A percentile compares a stretch with the other conserved stretches of the same genome.
phyloP scores from a whole-genome alignment of 371 early-diverging fungal genomes.

The Saksenaea oblongispora region DNA sequence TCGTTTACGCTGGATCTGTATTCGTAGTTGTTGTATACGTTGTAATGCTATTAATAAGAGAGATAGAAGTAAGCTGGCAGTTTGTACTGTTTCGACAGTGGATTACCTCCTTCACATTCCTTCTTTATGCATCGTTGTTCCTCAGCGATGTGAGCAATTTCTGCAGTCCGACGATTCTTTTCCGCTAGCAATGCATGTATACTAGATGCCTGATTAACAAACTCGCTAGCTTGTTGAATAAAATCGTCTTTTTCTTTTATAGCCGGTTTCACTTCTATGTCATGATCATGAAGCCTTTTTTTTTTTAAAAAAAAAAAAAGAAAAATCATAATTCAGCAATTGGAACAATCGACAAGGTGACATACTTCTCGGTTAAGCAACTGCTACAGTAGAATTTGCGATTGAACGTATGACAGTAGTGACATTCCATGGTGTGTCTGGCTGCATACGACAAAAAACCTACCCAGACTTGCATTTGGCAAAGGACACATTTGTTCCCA shows the following conservation, averaged over 20 bases:
- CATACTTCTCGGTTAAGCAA: conserved; percentile 47
- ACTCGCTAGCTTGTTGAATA: conserved; percentile 39
- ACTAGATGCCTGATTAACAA: conserved; percentile 31
- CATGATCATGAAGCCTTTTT: conserved; percentile 33
- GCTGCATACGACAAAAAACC: too few relatives aligned
- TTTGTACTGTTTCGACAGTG: neutral
- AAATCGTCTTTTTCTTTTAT: conserved; percentile 41
- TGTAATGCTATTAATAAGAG: conserved; percentile 17
- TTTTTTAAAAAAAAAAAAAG: too few relatives aligned
- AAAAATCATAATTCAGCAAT: neutral
- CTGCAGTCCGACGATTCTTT: conserved; percentile 36
- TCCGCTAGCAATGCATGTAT: conserved; percentile 46
- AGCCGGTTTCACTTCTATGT: conserved; percentile 30
- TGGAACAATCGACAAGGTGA: neutral
- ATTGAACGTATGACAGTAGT: conserved; percentile 42
- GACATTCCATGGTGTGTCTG: conserved; percentile 34
- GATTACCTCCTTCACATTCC: conserved; percentile 44
- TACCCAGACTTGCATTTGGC: too few relatives aligned
- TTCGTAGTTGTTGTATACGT: conserved; percentile 22
- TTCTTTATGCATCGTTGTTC: conserved; percentile 23
- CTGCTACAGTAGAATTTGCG: conserved; percentile 44
- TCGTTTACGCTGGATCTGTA: conserved; percentile 20
- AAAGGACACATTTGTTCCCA: too few relatives aligned
- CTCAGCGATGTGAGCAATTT: conserved; percentile 27
- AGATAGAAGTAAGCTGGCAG: neutral